Base-by-base conservation (phyloP, 1,284 basidiomycete genomes). In the Volvariella volvacea region DNA sequence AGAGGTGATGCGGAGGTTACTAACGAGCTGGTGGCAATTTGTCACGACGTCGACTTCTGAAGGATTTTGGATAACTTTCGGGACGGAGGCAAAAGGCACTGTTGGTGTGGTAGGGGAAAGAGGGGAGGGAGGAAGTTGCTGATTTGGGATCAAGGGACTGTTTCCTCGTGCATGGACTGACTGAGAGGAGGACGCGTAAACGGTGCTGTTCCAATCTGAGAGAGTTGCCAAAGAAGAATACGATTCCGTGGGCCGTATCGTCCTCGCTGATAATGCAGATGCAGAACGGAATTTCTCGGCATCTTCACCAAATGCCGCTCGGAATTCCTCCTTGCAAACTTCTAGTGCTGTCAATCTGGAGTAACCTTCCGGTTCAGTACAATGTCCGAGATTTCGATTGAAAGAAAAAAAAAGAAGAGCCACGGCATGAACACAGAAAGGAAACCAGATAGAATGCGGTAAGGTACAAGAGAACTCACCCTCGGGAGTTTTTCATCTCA, bases 261-360 rank as follows among this genome's bases (percentile, higher is more conserved):
- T 81, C 37, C 69, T 69, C 46, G 66, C 68, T 3, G 79, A 83
- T 17, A 77, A 62, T 17, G 74, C 70, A 3, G 80, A 82, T 21
- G 60, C 61, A 15, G 76, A 68, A 10, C 79, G 72, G 20, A 64
- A 51, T 14, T 57, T 57, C 38, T 74, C 73, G 7, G 65, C 60
- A 14, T 74, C 71, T 20, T 64, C 55, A 36, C 73, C 76, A 56
- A 87, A 86, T 0, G 73, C 76, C 15, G 55, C 53, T 22, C 75
- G 72, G 47, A 82, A 81, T 50, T 82, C 75, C 3, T 78, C 74
- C 56, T 74, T 77, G 17, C 75, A 76, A 9, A 87, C 76, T 45
- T 87, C 79, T 33, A 77, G 53, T 12, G 84, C 72, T n/a, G 81
- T 85, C 33, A 85, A 61, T 30, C 84, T 86, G 44, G 19, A 36